Evolutionary conservation across 1,284 basidiomycete genomes (phyloP), one percentile per base, ranked within the genome.

Genomic region (Cutaneotrichosporon mucoides): DNA sequence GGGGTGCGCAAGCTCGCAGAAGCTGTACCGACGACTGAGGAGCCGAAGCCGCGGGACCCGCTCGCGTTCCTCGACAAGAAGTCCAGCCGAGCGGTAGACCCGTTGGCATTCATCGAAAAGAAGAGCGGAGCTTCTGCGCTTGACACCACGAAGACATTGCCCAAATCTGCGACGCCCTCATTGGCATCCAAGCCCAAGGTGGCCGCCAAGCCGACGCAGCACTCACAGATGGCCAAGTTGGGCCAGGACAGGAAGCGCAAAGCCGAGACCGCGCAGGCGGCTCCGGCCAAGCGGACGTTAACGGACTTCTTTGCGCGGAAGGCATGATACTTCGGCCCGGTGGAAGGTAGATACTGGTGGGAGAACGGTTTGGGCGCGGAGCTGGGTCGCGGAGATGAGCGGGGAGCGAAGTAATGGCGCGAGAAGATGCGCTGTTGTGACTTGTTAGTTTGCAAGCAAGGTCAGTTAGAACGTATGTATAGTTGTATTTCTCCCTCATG

Each of bases 241-340:
- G 15, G 9, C 38, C 12, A 8, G 38, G 38, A 40, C 9, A 40
- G 38, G 38, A 40, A 40, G 38, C 38, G 38, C 12, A 40, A 40
- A 12, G 38, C 38, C 24, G 24, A 24, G 38, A 40, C 38, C 38
- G 38, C 8, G 38, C 9, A 8, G 38, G 9, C 38, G 8, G 38
- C 38, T 15, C 37, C 49, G 12, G 35, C 49, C 4, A 51, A 51
- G 16, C 38, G 38, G 35, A 51, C 15, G 16, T 38, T 51, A 37
- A 51, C 49, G 10, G 49, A 51, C 24, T 51, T 51, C 38, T 51
- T 51, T 38, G 49, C 49, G 11, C 49, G 16, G 16, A 51, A 51
- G 38, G 38, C 38, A 40, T 40, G 38, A 40, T 40, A 8, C 38
- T 40, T 8, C 9, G 38, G 12, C 12, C 8, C 38, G 38, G 12